phyloP scores from a whole-genome alignment of 2,329 filamentous ascomycete genomes.

The Pseudogymnoascus sp. region DNA sequence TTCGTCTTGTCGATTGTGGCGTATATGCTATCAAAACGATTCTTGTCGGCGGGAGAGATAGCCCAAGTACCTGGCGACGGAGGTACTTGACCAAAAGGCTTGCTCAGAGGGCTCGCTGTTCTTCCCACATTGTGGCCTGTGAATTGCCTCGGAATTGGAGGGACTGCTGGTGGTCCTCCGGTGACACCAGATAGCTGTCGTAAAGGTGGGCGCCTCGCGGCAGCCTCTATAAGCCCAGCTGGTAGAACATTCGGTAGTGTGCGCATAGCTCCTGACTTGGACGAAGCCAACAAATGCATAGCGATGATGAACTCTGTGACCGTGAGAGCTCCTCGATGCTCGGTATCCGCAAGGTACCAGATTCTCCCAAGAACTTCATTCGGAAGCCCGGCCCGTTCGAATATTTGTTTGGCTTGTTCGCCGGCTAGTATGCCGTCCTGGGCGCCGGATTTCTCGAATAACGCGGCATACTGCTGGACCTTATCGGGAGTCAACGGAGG shows the following conservation, averaged over 20 bases:
- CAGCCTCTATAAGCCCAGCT: conserved; percentile 82
- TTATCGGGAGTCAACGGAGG: conserved; percentile 84
- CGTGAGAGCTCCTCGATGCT: conserved; percentile 80
- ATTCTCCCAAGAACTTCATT: conserved; percentile 90
- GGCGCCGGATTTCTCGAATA: conserved; percentile 85
- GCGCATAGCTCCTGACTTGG: conserved; percentile 75
- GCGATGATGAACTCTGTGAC: conserved; percentile 93
- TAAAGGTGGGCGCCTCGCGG: conserved; percentile 58
- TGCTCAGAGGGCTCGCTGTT: conserved; percentile 51
- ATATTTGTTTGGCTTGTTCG: conserved; percentile 85
- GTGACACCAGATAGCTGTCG: conserved; percentile 31
- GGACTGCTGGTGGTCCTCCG: conserved; percentile 40
- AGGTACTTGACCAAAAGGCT: conserved; percentile 37
- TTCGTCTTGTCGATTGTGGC: conserved; percentile 72
- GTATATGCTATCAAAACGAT: conserved; percentile 81
- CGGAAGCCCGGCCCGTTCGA: conserved; percentile 83
- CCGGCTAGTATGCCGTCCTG: conserved; percentile 72
- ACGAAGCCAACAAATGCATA: conserved; percentile 92
- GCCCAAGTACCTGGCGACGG: conserved; percentile 56
- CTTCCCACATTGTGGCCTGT: conserved; percentile 56
- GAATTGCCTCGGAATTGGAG: conserved; percentile 72
- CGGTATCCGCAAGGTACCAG: conserved; percentile 91
- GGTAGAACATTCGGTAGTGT: conserved; percentile 74
- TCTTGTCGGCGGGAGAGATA: conserved; percentile 75
- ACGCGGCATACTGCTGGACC: conserved; percentile 75